phyloP scores from a whole-genome alignment of 768 basidiomycete species.

The Pleurotus djamor region DNA sequence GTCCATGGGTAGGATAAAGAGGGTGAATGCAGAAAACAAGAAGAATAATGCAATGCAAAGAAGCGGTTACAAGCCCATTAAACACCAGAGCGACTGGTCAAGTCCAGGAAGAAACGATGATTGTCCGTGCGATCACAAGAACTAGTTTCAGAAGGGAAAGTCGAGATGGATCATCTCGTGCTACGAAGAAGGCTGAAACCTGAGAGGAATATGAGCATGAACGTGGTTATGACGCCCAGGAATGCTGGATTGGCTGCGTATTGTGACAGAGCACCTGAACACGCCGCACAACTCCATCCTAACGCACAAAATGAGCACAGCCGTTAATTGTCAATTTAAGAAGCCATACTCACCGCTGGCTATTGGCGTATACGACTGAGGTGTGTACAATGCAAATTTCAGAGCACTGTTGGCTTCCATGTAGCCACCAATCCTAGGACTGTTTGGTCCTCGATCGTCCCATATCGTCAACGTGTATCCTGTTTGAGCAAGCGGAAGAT shows the following conservation, averaged over 20 bases:
- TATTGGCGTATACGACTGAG: conserved; percentile 67
- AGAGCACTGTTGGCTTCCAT: conserved; percentile 68
- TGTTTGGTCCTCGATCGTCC: conserved; percentile 75
- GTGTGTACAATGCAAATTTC: conserved; percentile 84
- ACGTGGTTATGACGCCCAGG: conserved; percentile 49
- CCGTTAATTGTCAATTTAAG: background rate
- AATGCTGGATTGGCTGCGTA: conserved; percentile 50
- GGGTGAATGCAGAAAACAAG: background rate
- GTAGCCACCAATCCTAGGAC: conserved; percentile 57
- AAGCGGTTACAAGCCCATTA: background rate
- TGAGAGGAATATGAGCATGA: conserved; percentile 64
- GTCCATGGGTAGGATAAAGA: background rate
- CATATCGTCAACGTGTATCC: conserved; percentile 79
- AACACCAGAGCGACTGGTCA: background rate
- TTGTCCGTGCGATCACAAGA: background rate
- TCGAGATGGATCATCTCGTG: background rate
- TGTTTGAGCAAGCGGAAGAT: conserved; percentile 69
- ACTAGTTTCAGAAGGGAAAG: background rate
- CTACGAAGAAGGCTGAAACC: conserved; percentile 55
- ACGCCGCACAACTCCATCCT: conserved; percentile 60
- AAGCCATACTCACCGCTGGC: conserved; percentile 37
- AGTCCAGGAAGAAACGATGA: background rate
- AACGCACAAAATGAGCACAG: background rate
- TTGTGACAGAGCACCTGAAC: conserved; percentile 35
- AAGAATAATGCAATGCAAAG: background rate